These are phyloP conservation scores for Panicum virgatum DNA, from an alignment of 202 grass and related monocot species.

Conservation along the genomic window DNA sequence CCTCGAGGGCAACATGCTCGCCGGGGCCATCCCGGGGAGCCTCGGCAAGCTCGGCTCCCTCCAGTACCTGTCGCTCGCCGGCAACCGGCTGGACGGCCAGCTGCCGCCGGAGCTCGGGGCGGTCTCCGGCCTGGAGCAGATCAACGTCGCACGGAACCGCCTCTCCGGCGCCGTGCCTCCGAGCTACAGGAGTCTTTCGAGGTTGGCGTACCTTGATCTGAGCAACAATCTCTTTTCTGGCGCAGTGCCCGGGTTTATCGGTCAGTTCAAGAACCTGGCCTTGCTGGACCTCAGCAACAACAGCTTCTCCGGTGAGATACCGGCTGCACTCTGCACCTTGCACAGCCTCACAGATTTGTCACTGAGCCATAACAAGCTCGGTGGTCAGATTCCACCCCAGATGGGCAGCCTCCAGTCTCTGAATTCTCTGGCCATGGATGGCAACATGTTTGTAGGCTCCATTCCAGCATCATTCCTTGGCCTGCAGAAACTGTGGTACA, in stretches of 20 bases:
- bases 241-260: slow-evolving; percentile 54
- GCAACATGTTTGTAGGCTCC: slow-evolving; percentile 55
- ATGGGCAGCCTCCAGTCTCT: slow-evolving; percentile 62
- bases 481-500: slow-evolving; percentile 67
- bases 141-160: slow-evolving; percentile 67
- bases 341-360: slow-evolving; percentile 46
- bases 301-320: slow-evolving; percentile 70
- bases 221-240: slow-evolving; percentile 62
- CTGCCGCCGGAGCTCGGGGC: slow-evolving; percentile 55
- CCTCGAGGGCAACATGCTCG: slow-evolving; percentile 72
- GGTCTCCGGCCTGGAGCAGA: slow-evolving; percentile 52
- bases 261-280: slow-evolving; percentile 51
- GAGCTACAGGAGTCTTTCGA: slow-evolving; percentile 49
- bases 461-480: slow-evolving; percentile 57
- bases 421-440: slow-evolving; percentile 50
- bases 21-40: slow-evolving; percentile 49
- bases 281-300: slow-evolving; percentile 76
- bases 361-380: slow-evolving; percentile 63
- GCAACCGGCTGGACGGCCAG: slow-evolving; percentile 63
- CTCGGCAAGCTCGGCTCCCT: slow-evolving; percentile 52
- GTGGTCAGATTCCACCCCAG: slow-evolving; percentile 50
- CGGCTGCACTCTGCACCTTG: slow-evolving; percentile 54
- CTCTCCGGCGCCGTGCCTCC: slow-evolving; percentile 53
- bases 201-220: slow-evolving; percentile 61
- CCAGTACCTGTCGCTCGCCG: slow-evolving; percentile 55